These are phyloP conservation scores for Dioscorea cayenensis DNA, from an alignment of 116 monocot species.

Conservation along the genomic window DNA sequence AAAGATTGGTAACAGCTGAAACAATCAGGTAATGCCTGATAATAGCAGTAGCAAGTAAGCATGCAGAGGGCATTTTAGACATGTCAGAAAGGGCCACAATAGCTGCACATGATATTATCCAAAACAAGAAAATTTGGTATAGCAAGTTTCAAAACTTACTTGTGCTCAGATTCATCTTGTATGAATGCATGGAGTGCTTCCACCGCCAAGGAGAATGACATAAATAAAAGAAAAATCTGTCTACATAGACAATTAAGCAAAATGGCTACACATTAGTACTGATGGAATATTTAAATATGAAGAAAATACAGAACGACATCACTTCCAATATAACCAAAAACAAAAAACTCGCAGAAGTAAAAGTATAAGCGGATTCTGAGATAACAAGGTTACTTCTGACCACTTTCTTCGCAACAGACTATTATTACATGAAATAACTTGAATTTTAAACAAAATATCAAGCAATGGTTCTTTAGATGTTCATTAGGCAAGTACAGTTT, in stretches of 20 bases:
- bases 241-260: conserved; percentile 46
- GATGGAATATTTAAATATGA: not conserved
- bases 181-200: conserved; percentile 99
- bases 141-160: conserved; percentile 34
- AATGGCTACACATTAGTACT: conserved; percentile 23
- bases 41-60: not conserved
- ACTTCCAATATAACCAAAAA: not conserved
- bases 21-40: conserved; percentile 92
- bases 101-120: not conserved
- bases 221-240: conserved; percentile 98
- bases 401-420: no score
- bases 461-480: no score
- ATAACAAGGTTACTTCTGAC: not conserved
- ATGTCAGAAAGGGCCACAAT: not conserved
- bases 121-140: not conserved
- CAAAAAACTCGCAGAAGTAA: not conserved
- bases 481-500: no score
- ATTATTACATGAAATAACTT: no score
- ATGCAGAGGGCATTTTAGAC: not conserved
- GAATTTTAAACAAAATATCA: no score
- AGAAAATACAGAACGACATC: not conserved
- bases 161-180: conserved; percentile 99
- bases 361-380: not conserved
- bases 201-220: conserved; percentile 97
- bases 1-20: conserved; percentile 93